phyloP scores from a whole-genome alignment of 495 filamentous ascomycete species.

The Penicillium canariense region DNA sequence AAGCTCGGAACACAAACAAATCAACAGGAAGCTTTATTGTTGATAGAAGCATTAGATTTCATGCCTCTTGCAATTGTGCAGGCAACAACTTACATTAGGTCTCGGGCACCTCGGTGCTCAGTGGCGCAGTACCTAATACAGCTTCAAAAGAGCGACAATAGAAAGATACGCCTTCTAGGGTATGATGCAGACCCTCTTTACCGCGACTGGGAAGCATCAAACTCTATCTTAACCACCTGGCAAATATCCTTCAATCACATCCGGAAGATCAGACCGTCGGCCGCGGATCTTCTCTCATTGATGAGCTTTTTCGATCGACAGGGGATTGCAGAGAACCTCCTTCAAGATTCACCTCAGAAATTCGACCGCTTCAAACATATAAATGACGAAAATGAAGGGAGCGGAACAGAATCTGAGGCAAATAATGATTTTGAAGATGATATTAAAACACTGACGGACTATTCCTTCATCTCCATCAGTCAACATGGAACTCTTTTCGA shows the following conservation, averaged over 20 bases:
- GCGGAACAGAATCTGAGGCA: no score
- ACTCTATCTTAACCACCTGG: slow-evolving; percentile 31
- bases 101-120: no score
- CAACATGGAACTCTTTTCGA: no score
- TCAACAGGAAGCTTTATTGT: slow-evolving; percentile 8
- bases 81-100: slow-evolving; percentile 45
- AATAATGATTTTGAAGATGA: no score
- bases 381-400: no score
- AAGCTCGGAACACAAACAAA: slow-evolving; percentile 26
- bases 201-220: slow-evolving; percentile 19
- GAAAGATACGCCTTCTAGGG: not conserved
- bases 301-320: slow-evolving; percentile 28
- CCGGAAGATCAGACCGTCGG: slow-evolving; percentile 11
- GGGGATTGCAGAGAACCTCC: slow-evolving; percentile 6
- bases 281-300: slow-evolving; percentile 25
- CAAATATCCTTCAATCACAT: slow-evolving; percentile 34
- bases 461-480: no score
- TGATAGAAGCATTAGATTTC: slow-evolving; percentile 37
- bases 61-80: slow-evolving; percentile 51
- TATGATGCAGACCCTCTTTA: slow-evolving; percentile 7
- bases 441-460: no score
- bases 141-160: slow-evolving; percentile 19
- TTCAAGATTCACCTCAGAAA: no score
- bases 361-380: no score
- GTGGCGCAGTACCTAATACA: slow-evolving; percentile 37